These are phyloP conservation scores for Exidia glandulosa DNA, from an alignment of 768 basidiomycete species.

Conservation along the genomic window DNA sequence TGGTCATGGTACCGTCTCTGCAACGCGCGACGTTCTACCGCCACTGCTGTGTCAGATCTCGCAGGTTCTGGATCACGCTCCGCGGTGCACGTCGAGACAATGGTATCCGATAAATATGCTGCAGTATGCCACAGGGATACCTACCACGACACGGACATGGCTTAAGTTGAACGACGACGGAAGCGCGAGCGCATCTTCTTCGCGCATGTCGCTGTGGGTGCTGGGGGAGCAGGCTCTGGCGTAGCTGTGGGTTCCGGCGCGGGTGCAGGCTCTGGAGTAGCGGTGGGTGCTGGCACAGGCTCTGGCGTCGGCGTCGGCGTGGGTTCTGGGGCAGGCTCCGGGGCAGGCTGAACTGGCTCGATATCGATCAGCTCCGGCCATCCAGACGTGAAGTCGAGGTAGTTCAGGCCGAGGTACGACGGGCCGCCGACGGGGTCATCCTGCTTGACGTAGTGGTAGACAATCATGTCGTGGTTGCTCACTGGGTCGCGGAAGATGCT, in stretches of 20 bases:
- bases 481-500: background rate
- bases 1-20: too few relatives aligned
- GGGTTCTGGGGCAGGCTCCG: background rate
- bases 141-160: too few relatives aligned
- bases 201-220: background rate
- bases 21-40: too few relatives aligned
- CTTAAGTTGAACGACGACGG: too few relatives aligned
- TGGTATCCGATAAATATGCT: too few relatives aligned
- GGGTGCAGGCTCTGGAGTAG: background rate
- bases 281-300: background rate
- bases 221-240: too few relatives aligned
- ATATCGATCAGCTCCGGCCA: background rate
- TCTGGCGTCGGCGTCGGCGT: background rate
- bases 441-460: background rate
- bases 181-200: background rate
- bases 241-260: background rate
- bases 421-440: background rate
- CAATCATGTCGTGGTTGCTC: background rate
- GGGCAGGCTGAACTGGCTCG: background rate
- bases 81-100: too few relatives aligned
- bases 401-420: background rate
- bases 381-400: background rate
- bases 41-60: too few relatives aligned
- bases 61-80: too few relatives aligned
- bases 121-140: too few relatives aligned